Evolutionary conservation across 1,284 basidiomycete species (phyloP).

Genomic region (Tilletia walkeri): DNA sequence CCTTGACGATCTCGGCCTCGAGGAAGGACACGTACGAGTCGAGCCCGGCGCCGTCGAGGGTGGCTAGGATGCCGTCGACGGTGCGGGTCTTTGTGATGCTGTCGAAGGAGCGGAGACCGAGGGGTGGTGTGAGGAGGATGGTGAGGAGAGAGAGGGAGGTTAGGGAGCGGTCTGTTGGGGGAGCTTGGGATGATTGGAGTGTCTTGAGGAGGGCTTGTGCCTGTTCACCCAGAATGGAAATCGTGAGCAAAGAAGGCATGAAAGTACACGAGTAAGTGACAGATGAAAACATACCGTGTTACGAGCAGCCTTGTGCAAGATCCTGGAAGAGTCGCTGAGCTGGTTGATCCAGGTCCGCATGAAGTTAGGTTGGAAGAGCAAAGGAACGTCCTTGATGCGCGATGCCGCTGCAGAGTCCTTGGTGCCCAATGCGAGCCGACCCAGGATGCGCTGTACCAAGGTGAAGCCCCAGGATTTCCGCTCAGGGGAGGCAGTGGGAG

Average conservation of each 20-base stretch:
- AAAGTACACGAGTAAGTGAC: too few relatives aligned
- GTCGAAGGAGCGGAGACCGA: constrained; percentile 86
- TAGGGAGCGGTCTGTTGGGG: background rate
- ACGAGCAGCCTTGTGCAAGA: constrained; percentile 81
- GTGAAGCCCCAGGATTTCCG: constrained; percentile 95
- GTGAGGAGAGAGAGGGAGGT: background rate
- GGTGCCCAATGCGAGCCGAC: constrained; percentile 62
- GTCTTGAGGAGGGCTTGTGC: constrained; percentile 5
- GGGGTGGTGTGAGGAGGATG: constrained; percentile 76
- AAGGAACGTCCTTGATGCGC: constrained; percentile 66
- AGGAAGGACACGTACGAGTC: constrained; percentile 74
- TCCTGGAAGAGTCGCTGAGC: constrained; percentile 78
- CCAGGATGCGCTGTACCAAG: constrained; percentile 77
- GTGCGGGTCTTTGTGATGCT: constrained; percentile 89
- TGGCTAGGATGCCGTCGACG: constrained; percentile 77
- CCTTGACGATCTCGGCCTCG: constrained; percentile 52
- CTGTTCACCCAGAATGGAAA: constrained; percentile 10
- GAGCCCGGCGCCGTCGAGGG: constrained; percentile 74
- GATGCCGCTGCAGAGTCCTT: constrained; percentile 37
- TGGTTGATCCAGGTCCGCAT: constrained; percentile 98
- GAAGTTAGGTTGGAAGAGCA: constrained; percentile 90
- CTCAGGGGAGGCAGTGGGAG: constrained; percentile 76
- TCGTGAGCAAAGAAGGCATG: too few relatives aligned
- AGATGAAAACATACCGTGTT: constrained; percentile 54
- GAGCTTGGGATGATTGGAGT: background rate